These are phyloP conservation scores for Ottelia alismoides DNA, from an alignment of 106 monocot species.

Conservation along the genomic window DNA sequence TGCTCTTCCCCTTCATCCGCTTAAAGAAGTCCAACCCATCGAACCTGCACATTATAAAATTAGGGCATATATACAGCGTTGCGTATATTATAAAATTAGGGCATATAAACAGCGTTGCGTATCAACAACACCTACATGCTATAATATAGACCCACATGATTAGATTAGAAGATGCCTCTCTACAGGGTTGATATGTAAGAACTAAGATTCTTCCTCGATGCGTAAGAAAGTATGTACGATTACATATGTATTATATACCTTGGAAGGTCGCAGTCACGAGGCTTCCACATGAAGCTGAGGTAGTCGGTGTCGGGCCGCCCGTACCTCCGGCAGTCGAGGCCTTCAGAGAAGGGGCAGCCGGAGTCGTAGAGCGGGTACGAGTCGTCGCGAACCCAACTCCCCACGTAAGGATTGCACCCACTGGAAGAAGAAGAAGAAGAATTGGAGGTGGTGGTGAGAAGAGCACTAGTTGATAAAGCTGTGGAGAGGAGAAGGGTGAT, in stretches of 20 bases:
- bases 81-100: no score
- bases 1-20: constrained; percentile 27
- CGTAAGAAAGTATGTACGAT: no score
- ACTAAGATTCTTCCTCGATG: no score
- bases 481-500: no score
- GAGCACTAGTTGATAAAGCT: no score
- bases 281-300: constrained; percentile 65
- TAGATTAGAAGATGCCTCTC: no score
- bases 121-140: background rate
- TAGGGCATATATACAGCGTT: no score
- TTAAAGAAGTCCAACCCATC: constrained; percentile 28
- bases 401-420: constrained; percentile 58
- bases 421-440: no score
- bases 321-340: constrained; percentile 67
- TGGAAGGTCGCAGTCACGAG: constrained; percentile 46
- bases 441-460: no score
- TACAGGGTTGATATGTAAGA: no score
- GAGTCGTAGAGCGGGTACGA: constrained; percentile 53
- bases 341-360: constrained; percentile 49
- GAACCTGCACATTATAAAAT: constrained; percentile 14
- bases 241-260: constrained; percentile 16
- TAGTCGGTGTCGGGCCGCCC: constrained; percentile 58
- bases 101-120: no score
- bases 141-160: background rate
- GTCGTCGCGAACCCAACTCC: constrained; percentile 57